These are phyloP conservation scores for Podospora comata DNA, from an alignment of 495 filamentous ascomycete species.

Conservation along the genomic window DNA sequence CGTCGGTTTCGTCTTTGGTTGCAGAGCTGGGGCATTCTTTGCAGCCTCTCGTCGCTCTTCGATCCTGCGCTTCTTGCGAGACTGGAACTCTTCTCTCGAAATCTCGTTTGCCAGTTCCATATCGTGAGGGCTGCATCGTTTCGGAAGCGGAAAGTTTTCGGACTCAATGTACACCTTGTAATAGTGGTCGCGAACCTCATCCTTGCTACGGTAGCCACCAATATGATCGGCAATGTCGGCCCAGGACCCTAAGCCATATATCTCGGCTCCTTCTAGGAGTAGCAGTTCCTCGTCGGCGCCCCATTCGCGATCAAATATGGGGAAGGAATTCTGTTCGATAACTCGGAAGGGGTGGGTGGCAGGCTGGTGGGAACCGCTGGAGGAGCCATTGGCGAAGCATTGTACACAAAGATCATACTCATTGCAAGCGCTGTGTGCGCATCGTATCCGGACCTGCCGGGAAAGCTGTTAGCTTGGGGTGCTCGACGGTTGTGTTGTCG, in stretches of 20 bases:
- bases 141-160: conserved; percentile 77
- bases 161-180: conserved; percentile 82
- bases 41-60: conserved; percentile 87
- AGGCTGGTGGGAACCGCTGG: conserved; percentile 78
- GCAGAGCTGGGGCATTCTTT: conserved; percentile 75
- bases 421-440: conserved; percentile 73
- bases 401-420: conserved; percentile 97
- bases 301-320: conserved; percentile 93
- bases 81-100: conserved; percentile 88
- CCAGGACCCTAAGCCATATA: conserved; percentile 95
- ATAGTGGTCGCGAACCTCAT: conserved; percentile 93
- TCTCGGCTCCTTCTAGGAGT: conserved; percentile 92
- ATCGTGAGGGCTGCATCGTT: conserved; percentile 76
- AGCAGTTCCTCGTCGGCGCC: conserved; percentile 94
- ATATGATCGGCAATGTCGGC: conserved; percentile 98
- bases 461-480: conserved; percentile 16
- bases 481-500: conserved; percentile 10
- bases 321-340: conserved; percentile 96
- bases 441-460: conserved; percentile 84
- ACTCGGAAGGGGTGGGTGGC: conserved; percentile 82
- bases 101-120: conserved; percentile 70
- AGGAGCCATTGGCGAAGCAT: conserved; percentile 80
- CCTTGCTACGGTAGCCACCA: conserved; percentile 87
- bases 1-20: conserved; percentile 92
- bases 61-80: conserved; percentile 89